Evolutionary conservation across 2,329 filamentous ascomycete species (phyloP).

Genomic region (Thielaviopsis populi): DNA sequence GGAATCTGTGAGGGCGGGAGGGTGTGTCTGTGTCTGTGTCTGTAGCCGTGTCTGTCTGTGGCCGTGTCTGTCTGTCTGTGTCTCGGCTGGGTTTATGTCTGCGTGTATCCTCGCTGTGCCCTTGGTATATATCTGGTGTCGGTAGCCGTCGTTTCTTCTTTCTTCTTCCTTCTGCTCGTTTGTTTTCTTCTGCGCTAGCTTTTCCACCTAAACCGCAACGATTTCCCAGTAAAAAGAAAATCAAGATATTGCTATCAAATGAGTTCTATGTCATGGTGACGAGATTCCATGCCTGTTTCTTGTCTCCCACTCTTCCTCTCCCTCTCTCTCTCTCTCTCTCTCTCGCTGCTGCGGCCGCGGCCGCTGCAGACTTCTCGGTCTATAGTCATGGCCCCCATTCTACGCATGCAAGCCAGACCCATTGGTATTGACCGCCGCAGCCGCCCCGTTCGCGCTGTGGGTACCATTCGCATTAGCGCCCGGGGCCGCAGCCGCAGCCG

Average conservation of each 20-base stretch:
- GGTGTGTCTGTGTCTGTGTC: not conserved
- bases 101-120: too few species aligned
- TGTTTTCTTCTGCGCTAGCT: not conserved
- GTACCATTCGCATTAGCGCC: constrained; percentile 22
- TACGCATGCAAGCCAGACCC: constrained; percentile 18
- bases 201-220: not conserved
- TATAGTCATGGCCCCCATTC: constrained; percentile 32
- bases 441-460: not conserved
- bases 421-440: constrained; percentile 1
- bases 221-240: not conserved
- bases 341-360: not conserved
- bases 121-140: not conserved
- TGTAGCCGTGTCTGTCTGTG: not conserved
- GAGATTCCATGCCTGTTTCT: not conserved
- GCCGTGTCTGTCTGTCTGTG: not conserved
- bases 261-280: not conserved
- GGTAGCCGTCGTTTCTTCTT: not conserved
- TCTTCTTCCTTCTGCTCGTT: not conserved
- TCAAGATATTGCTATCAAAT: not conserved
- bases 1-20: constrained; percentile 52
- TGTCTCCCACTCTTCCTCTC: not conserved
- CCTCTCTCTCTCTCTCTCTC: not conserved
- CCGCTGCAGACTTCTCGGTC: constrained; percentile 23
- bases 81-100: too few species aligned
- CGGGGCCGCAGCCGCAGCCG: constrained; percentile 14